Evolutionary conservation across 495 filamentous ascomycete species (phyloP).

Genomic region (Podospora pseudopauciseta): DNA sequence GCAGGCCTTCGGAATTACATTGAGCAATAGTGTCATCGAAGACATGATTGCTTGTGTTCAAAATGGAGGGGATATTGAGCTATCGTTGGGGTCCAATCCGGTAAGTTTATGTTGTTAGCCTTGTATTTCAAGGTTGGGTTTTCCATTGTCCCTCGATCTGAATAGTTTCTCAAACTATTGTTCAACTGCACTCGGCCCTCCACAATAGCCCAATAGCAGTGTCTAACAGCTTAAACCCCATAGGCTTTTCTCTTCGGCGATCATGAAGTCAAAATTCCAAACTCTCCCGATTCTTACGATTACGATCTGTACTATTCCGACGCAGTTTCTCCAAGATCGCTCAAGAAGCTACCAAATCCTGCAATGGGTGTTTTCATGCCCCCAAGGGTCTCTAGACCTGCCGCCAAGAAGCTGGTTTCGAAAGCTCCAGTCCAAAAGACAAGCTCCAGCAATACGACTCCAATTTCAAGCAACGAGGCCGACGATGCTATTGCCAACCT

Average conservation of each 20-base stretch:
- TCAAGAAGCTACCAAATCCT: slow-evolving; percentile 39
- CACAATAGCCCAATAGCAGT: slow-evolving; percentile 13
- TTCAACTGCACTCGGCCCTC: slow-evolving; percentile 6
- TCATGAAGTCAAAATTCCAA: slow-evolving; percentile 34
- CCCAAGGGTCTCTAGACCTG: slow-evolving; percentile 34
- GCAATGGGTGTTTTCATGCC: slow-evolving; percentile 41
- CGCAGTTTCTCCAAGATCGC: slow-evolving; percentile 27
- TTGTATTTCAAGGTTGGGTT: neutral
- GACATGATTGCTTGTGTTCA: slow-evolving; percentile 66
- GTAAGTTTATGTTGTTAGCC: slow-evolving; percentile 43
- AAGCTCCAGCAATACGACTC: neutral
- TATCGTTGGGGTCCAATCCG: slow-evolving; percentile 53
- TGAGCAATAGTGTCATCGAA: slow-evolving; percentile 63
- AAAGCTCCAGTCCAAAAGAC: neutral
- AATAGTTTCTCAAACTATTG: neutral
- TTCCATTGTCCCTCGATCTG: neutral
- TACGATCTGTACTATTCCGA: slow-evolving; percentile 46
- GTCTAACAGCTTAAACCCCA: slow-evolving; percentile 17
- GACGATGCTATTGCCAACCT: slow-evolving; percentile 32
- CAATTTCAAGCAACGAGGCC: slow-evolving; percentile 3
- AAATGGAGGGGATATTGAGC: slow-evolving; percentile 56
- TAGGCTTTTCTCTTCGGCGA: slow-evolving; percentile 43
- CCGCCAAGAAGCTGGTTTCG: slow-evolving; percentile 3
- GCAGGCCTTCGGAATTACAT: slow-evolving; percentile 59
- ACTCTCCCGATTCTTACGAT: slow-evolving; percentile 32